A percentile compares a stretch with the other conserved stretches of the same genome.
phyloP scores from a whole-genome alignment of 768 basidiomycete species.

The Polyporus arcularius region DNA sequence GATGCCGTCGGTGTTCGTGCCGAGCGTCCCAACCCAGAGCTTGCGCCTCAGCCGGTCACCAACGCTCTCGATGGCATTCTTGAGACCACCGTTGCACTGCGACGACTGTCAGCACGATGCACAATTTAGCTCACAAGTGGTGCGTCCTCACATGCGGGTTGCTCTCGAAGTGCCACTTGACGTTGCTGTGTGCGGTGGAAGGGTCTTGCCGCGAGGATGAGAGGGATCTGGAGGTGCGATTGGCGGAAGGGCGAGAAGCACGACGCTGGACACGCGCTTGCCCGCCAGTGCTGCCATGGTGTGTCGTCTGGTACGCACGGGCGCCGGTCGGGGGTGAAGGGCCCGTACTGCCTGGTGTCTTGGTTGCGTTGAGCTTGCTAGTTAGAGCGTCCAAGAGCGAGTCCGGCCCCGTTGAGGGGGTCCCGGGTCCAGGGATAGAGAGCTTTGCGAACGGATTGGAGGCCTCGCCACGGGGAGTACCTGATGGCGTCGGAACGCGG shows the following conservation, averaged over 20 bases:
- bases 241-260: conserved; percentile 15
- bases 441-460: conserved; percentile 59
- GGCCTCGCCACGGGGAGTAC: conserved; percentile 42
- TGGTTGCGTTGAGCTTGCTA: conserved; percentile 6
- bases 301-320: conserved; percentile 46
- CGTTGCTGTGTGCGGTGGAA: conserved; percentile 30
- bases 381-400: conserved; percentile 28
- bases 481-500: conserved; percentile 45
- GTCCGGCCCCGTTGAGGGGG: conserved; percentile 13
- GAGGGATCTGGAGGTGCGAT: conserved; percentile 24
- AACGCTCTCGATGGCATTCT: conserved; percentile 75
- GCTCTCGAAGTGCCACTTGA: conserved; percentile 48
- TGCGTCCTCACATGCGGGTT: conserved; percentile 50
- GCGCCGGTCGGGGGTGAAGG: conserved; percentile 3
- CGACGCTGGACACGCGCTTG: conserved; percentile 29
- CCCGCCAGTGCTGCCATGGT: conserved; percentile 30
- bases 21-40: conserved; percentile 74
- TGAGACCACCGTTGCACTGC: conserved; percentile 75
- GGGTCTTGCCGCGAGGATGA: conserved; percentile 42
- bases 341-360: conserved; percentile 20
- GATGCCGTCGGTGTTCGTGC: conserved; percentile 67
- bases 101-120: not conserved
- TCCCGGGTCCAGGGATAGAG: conserved; percentile 9
- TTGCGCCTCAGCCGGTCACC: conserved; percentile 50
- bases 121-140: too few relatives aligned